Base-by-base conservation (phyloP, 805 yeast genomes). In the Cyberlindnera nakhonratchasimensis region DNA sequence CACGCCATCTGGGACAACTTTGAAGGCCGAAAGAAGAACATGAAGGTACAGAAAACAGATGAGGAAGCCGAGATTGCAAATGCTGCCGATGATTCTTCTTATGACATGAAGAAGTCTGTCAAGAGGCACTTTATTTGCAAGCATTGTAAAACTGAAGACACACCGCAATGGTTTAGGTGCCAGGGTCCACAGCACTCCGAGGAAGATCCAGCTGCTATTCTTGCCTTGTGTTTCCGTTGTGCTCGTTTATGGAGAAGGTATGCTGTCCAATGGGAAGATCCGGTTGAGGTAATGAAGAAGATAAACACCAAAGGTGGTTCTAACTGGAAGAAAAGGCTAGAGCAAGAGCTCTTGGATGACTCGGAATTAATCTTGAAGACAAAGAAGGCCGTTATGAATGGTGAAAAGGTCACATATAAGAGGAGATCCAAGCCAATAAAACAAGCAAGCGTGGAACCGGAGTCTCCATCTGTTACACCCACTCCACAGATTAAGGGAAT, bases 211-310 rank as follows among this genome's bases (percentile, higher is more conserved):
- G 57, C 65, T 6, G 54, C 65, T 1, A 64, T 79, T 2, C 62
- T 69, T 13, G 96, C 89, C 0, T 65, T 91, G 12, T 91, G 99
- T 61, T 64, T 74, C 22, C 70, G 98, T 40, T 91, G 99, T 67
- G 96, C 96, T 0, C 72, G 85, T 44, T 58, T 93, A 22, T 91
- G 98, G 98, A 73, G 96, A 60, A 67, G 95, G 29, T 91, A 91
- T 61, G 96, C 89, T 0, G 80, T 86, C 0, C 71, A 69, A 9
- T 93, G 98, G 98, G 87, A 82, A 50, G 79, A 78, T 25, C 96
- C 96, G 0, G 52, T 64, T 19, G 88, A 81, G 40, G 79, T 86
- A 0, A 62, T 79, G 32, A 76, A 71, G 57, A 77, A 75, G 45
- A 42, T 52, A 2, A 59, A 53, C 14, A 67, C 63, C 45, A 60